Conservation (phyloP, 139 green algal species). For the Chlorella sp. region DNA sequence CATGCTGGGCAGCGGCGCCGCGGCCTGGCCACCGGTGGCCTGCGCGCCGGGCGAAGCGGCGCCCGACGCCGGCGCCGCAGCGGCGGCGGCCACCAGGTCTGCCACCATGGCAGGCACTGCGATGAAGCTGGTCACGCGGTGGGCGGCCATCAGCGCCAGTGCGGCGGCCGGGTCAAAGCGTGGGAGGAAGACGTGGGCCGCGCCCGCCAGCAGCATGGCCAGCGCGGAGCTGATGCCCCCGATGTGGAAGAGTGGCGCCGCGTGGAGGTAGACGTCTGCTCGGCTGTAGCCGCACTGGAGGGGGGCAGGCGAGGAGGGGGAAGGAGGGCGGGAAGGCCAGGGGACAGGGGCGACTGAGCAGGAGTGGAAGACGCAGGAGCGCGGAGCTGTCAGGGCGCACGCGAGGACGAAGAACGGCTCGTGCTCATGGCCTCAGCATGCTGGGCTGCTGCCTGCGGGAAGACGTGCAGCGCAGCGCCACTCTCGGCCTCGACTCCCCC, state of each 20-base stretch:
- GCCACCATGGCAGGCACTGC: constrained; percentile 82
- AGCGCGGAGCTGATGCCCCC: constrained; percentile 81
- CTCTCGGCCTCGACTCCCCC: too few species aligned
- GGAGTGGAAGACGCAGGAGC: neutral
- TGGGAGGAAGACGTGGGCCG: constrained; percentile 56
- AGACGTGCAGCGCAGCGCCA: too few species aligned
- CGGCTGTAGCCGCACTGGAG: constrained; percentile 60
- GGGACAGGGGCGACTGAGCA: neutral
- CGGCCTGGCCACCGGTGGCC: too few species aligned
- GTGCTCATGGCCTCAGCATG: too few species aligned
- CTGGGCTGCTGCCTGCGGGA: too few species aligned
- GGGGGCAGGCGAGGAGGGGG: neutral
- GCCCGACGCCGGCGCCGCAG: too few species aligned
- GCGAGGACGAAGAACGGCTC: too few species aligned
- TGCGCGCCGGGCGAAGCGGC: too few species aligned
- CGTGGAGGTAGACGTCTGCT: constrained; percentile 84
- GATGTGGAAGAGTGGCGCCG: constrained; percentile 89
- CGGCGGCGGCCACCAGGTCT: constrained; percentile 58
- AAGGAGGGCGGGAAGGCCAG: neutral
- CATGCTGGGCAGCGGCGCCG: constrained; percentile 15
- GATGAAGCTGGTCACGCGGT: constrained; percentile 76
- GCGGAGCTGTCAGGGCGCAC: neutral
- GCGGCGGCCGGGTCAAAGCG: constrained; percentile 19
- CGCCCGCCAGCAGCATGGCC: constrained; percentile 73
- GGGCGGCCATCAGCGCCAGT: constrained; percentile 35